Evolutionary conservation across 345 rosid species (phyloP).

Genomic region (Firmiana major): DNA sequence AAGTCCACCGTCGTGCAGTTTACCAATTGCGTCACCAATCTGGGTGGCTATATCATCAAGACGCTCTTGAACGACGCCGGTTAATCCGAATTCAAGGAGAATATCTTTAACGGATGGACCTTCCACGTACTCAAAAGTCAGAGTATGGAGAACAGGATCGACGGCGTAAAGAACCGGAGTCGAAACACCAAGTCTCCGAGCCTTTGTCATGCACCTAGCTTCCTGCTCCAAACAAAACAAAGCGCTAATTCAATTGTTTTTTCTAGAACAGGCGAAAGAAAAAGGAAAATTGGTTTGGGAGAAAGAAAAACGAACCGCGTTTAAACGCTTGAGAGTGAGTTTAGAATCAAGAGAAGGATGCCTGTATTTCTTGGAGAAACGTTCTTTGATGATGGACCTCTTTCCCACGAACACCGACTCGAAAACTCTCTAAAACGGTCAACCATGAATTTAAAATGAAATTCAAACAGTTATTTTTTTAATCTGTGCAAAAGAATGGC

Average conservation of each 20-base stretch:
- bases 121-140: slow-evolving; percentile 81
- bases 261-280: neutral
- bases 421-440: slow-evolving; percentile 62
- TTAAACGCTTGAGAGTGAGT: slow-evolving; percentile 73
- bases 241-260: neutral
- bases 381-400: slow-evolving; percentile 69
- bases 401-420: slow-evolving; percentile 76
- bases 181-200: slow-evolving; percentile 76
- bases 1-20: slow-evolving; percentile 95
- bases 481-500: neutral
- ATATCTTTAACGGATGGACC: slow-evolving; percentile 80
- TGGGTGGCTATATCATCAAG: slow-evolving; percentile 69
- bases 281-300: neutral
- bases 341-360: slow-evolving; percentile 87
- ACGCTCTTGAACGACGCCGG: slow-evolving; percentile 64
- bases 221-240: slow-evolving; percentile 44
- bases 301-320: slow-evolving; percentile 59
- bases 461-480: neutral
- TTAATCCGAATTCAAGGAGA: slow-evolving; percentile 65
- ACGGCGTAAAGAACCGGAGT: slow-evolving; percentile 79
- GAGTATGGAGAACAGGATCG: slow-evolving; percentile 62
- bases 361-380: slow-evolving; percentile 94
- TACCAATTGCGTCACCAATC: slow-evolving; percentile 83
- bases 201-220: slow-evolving; percentile 96
- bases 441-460: neutral